Evolutionary conservation across 352 stramenopile species (phyloP), one percentile per base, ranked within the genome.

Genomic region (Phytophthora fragariaefolia): DNA sequence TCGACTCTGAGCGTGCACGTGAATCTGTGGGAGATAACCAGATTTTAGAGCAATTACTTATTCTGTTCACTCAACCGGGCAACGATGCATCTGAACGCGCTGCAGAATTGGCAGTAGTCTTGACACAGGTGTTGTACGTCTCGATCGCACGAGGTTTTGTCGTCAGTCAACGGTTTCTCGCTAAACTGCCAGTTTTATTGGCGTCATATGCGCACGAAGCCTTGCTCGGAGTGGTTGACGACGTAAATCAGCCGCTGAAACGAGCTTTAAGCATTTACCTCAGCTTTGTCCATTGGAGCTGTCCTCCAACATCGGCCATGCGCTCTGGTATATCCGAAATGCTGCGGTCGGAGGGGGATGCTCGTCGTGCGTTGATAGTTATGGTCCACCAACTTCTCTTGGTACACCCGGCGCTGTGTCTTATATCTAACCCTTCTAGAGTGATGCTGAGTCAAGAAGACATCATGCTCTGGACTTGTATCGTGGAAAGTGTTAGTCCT

Each of bases 11-110:
- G 0, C 58, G 75, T 15, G 76, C 85, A 22, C 76, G 74, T 4
- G 47, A 63, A 17, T 83, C 78, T 3, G 83, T 90, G 23, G 77
- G 64, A 10, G 80, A 78, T 6, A 87, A 76, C 48, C 78, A 90
- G 27, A 88, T 90, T 46, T 72, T 92, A 0, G 81, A 92, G 58
- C 83, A 87, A 42, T 55, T 90, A 3, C 61, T 92, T 22, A 90
- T 92, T 26, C 74, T 90, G 1, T 87, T 90, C 34, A 81, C 73
- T 9, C 78, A 92, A 38, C 69, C 79, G 23, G 63, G 66, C 2
- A 76, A 71, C 20, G 46, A 66, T 3, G 55, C 54, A 30, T 36
- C 65, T n/a, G 53, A 69, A 10, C 70, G 43, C 6, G 52, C 54
- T 2, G 63, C 66, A 0, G 55, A 69, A 1, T 46, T 91, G 3